Evolutionary conservation across 257 asterid genomes (phyloP), one percentile per base, ranked within the genome.

Genomic region (Primulina huaijiensis): DNA sequence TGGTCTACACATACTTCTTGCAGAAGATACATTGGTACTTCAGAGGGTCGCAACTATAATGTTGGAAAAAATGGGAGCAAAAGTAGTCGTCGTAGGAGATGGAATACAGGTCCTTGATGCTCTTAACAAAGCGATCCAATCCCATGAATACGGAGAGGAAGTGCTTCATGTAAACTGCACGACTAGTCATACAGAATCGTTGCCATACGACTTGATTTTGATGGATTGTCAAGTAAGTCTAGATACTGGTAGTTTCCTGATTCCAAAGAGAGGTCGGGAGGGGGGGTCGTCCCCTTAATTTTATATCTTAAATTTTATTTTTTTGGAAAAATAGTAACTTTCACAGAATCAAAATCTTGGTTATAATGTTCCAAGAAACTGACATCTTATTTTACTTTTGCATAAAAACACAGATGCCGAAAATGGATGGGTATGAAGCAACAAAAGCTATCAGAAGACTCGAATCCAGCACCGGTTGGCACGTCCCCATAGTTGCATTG

Each of bases 381-480:
- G 35, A 37, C 0, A 53, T 63, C 58, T 52, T n/a, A 43, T 20
- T 34, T 29, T 21, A 30, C 6, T 27, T 14, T 56, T 29, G 23
- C 55, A 37, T 50, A 30, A 23, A 74, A 10, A 21, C 6, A 61
- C 85, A 92, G 96, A 92, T 92, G 98, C 98, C 98, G 25, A 89
- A 89, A 83, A 92, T 92, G 98, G 98, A 92, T 82, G 98, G 98
- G 0, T 92, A 92, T 60, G 98, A 92, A 80, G 98, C 98, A 76
- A 92, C 98, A 64, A 88, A 84, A 74, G 92, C 86, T 33, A 92
- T 92, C 35, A 78, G 98, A 69, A 85, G 75, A 83, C 80, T 83
- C 35, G 98, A 92, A 77, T 5, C 63, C 38, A 89, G 88, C 17
- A 89, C 76, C 17, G 83, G 82, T 23, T 19, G 72, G 25, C 96